Evolutionary conservation across 805 yeast species (phyloP).

Genomic region (Kuraishia piskuri): DNA sequence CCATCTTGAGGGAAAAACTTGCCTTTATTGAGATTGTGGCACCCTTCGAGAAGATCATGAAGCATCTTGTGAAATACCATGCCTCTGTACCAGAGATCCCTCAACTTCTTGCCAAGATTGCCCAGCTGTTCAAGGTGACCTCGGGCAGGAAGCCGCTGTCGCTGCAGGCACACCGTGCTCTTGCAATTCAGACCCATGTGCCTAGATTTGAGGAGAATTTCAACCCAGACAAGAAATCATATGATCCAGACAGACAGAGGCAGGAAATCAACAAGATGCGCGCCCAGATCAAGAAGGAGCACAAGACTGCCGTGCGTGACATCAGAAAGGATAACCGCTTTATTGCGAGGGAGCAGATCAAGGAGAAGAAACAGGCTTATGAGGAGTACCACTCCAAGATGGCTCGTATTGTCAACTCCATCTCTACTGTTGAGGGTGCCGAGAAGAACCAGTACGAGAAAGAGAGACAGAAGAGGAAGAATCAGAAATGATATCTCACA

Average conservation of each 20-base stretch:
- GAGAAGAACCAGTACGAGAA: conserved; percentile 89
- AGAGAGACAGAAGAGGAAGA: conserved; percentile 62
- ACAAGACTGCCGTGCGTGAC: conserved; percentile 81
- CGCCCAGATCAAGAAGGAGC: conserved; percentile 84
- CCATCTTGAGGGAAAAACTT: conserved; percentile 53
- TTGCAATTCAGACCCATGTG: conserved; percentile 75
- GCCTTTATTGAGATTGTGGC: conserved; percentile 51
- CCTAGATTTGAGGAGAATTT: conserved; percentile 95
- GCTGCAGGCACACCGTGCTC: conserved; percentile 75
- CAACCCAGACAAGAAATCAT: conserved; percentile 90
- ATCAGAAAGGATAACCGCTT: conserved; percentile 84
- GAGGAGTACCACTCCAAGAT: conserved; percentile 82
- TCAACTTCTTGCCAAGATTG: conserved; percentile 32
- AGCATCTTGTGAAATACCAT: conserved; percentile 26
- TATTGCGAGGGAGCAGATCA: conserved; percentile 77
- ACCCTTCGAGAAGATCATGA: conserved; percentile 37
- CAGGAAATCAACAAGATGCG: conserved; percentile 78
- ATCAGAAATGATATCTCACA: conserved; percentile 17
- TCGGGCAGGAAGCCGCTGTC: conserved; percentile 60
- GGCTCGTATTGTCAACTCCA: conserved; percentile 77
- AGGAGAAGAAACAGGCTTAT: conserved; percentile 66
- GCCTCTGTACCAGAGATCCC: conserved; percentile 26
- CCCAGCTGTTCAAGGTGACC: conserved; percentile 40
- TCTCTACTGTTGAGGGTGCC: conserved; percentile 90
- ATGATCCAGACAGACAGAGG: conserved; percentile 74